Percentiles rank a stretch among this genome's conserved stretches.
Evolutionary conservation across 257 asterid genomes (phyloP).

Genomic region (Jacaranda mimosifolia): DNA sequence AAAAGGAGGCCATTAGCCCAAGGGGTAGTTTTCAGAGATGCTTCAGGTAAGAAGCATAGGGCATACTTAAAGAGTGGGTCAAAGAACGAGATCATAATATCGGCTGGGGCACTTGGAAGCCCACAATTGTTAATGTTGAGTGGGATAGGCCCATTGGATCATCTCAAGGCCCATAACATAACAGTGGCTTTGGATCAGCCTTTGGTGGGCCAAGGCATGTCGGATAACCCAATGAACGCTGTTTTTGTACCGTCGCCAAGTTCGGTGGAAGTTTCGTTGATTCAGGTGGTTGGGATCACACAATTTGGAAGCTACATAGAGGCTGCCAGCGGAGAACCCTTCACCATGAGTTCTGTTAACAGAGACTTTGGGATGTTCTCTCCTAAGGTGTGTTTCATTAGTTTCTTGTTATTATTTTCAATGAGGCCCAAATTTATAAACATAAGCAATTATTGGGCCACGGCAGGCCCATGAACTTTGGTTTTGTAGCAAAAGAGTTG

Average conservation of each 20-base stretch:
- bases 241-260: slow-evolving; percentile 77
- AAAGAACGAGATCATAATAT: slow-evolving; percentile 67
- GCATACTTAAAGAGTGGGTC: slow-evolving; percentile 65
- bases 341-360: slow-evolving; percentile 34
- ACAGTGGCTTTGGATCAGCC: slow-evolving; percentile 68
- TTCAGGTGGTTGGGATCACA: slow-evolving; percentile 88
- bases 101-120: slow-evolving; percentile 92
- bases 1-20: slow-evolving; percentile 57
- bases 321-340: slow-evolving; percentile 80
- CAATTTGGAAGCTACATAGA: slow-evolving; percentile 56
- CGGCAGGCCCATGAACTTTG: too few species aligned
- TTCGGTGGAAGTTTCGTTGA: slow-evolving; percentile 84
- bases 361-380: slow-evolving; percentile 82
- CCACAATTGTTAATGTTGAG: slow-evolving; percentile 89
- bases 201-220: slow-evolving; percentile 83
- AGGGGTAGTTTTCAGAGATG: slow-evolving; percentile 79
- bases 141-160: slow-evolving; percentile 72
- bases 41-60: slow-evolving; percentile 57
- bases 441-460: too few species aligned
- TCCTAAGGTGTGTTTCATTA: slow-evolving; percentile 58
- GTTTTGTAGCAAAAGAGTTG: too few species aligned
- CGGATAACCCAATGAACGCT: slow-evolving; percentile 96
- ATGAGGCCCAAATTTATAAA: too few species aligned
- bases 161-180: slow-evolving; percentile 65
- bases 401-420: too few species aligned